Percentiles rank a stretch among this genome's conserved stretches.
These are phyloP conservation scores for Phytophthora quininea DNA, from an alignment of 352 stramenopile species.

Conservation along the genomic window DNA sequence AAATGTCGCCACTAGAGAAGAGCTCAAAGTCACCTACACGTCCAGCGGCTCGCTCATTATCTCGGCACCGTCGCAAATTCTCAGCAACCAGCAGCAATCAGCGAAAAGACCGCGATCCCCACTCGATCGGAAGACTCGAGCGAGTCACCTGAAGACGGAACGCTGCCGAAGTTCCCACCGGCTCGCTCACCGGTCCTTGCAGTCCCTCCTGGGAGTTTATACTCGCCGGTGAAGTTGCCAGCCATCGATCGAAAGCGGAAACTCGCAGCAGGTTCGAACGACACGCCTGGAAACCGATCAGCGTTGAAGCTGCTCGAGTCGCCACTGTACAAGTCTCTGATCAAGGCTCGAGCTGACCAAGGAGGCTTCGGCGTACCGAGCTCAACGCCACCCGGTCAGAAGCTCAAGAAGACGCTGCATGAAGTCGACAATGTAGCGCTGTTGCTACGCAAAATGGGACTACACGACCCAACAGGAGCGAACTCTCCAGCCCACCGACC, in stretches of 20 bases:
- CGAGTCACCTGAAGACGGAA: slow-evolving; percentile 14
- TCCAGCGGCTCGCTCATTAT: slow-evolving; percentile 61
- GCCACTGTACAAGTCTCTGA: slow-evolving; percentile 76
- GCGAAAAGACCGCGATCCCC: slow-evolving; percentile 13
- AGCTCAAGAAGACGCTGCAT: slow-evolving; percentile 63
- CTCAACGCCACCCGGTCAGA: slow-evolving; percentile 26
- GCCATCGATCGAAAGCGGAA: slow-evolving; percentile 41
- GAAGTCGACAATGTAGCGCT: slow-evolving; percentile 78
- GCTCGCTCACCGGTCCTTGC: slow-evolving; percentile 30
- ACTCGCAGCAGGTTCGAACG: slow-evolving; percentile 19
- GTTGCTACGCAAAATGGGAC: slow-evolving; percentile 72
- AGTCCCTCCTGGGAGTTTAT: slow-evolving; percentile 26
- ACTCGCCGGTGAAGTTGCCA: slow-evolving; percentile 33
- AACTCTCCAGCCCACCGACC: slow-evolving; percentile 41
- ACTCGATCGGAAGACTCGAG: slow-evolving; percentile 35
- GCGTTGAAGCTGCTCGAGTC: slow-evolving; percentile 70
- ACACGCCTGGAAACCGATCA: slow-evolving; percentile 20
- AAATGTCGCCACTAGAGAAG: slow-evolving; percentile 48
- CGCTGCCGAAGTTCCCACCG: slow-evolving; percentile 26
- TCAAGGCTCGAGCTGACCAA: slow-evolving; percentile 48
- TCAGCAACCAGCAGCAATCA: slow-evolving; percentile 19
- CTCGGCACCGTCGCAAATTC: slow-evolving; percentile 25
- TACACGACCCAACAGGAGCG: slow-evolving; percentile 43
- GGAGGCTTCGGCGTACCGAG: slow-evolving; percentile 25
- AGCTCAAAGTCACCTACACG: slow-evolving; percentile 64